Evolutionary conservation across 108 stramenopile genomes (phyloP).

Genomic region (Cyclostephanos tholiformis): DNA sequence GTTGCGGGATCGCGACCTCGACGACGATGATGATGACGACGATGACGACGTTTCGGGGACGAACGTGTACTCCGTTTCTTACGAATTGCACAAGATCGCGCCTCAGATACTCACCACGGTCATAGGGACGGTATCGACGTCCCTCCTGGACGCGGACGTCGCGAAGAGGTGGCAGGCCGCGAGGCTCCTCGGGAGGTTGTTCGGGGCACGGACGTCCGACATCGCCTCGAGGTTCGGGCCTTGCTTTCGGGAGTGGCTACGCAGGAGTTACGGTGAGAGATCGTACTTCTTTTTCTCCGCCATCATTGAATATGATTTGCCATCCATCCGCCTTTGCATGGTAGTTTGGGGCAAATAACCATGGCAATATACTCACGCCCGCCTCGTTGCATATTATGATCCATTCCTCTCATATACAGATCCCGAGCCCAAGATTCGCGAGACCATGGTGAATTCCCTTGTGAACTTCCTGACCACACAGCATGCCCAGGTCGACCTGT

Average conservation of each 20-base stretch:
- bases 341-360: too few relatives aligned
- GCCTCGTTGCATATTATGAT: background rate
- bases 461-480: slow-evolving; percentile 54
- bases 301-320: too few relatives aligned
- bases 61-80: slow-evolving; percentile 72
- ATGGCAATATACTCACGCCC: background rate
- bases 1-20: background rate
- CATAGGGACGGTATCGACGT: slow-evolving; percentile 69
- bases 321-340: too few relatives aligned
- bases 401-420: slow-evolving; percentile 13
- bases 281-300: background rate
- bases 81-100: slow-evolving; percentile 70
- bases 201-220: slow-evolving; percentile 44
- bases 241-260: slow-evolving; percentile 77
- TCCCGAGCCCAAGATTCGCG: slow-evolving; percentile 54
- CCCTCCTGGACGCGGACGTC: slow-evolving; percentile 46
- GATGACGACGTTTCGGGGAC: slow-evolving; percentile 5
- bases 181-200: slow-evolving; percentile 69
- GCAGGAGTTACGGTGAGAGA: slow-evolving; percentile 57
- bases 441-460: slow-evolving; percentile 67
- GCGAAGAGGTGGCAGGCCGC: slow-evolving; percentile 55
- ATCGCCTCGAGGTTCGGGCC: slow-evolving; percentile 54
- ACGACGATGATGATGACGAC: background rate
- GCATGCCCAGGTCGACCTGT: slow-evolving; percentile 44
- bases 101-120: slow-evolving; percentile 82